Evolutionary conservation across 768 basidiomycete species (phyloP).

Genomic region (Neoboletus magnificus): DNA sequence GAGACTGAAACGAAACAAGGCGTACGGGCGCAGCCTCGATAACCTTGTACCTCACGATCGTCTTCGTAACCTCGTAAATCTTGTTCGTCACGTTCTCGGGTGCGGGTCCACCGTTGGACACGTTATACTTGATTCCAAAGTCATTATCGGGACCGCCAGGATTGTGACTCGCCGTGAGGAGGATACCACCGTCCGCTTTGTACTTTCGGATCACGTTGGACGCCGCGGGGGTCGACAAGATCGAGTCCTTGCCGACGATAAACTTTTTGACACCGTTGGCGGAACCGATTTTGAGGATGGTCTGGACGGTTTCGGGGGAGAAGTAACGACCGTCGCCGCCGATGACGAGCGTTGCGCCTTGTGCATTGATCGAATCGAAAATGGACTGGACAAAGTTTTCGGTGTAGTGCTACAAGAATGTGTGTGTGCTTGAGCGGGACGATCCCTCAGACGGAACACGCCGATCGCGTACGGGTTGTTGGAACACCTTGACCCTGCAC

Average conservation of each 20-base stretch:
- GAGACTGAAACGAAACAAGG: constrained; percentile 2
- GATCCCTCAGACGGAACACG: constrained; percentile 1
- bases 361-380: constrained; percentile 80
- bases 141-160: constrained; percentile 98
- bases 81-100: constrained; percentile 95
- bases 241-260: constrained; percentile 87
- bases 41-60: constrained; percentile 79
- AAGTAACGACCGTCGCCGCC: constrained; percentile 97
- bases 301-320: constrained; percentile 81
- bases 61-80: constrained; percentile 90
- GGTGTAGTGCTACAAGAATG: constrained; percentile 77
- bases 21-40: constrained; percentile 74
- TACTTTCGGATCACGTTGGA: constrained; percentile 95
- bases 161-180: constrained; percentile 96
- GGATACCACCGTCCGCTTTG: constrained; percentile 95
- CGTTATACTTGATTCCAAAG: constrained; percentile 99
- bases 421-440: constrained; percentile 18
- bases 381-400: constrained; percentile 98
- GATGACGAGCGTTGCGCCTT: constrained; percentile 84
- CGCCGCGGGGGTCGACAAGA: constrained; percentile 95
- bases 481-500: constrained; percentile 98
- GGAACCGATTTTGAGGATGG: constrained; percentile 89
- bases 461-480: constrained; percentile 71
- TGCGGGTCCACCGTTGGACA: constrained; percentile 95
- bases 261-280: constrained; percentile 91